Evolutionary conservation across 2,329 filamentous ascomycete species (phyloP).

Genomic region (Epichloe amarillans): DNA sequence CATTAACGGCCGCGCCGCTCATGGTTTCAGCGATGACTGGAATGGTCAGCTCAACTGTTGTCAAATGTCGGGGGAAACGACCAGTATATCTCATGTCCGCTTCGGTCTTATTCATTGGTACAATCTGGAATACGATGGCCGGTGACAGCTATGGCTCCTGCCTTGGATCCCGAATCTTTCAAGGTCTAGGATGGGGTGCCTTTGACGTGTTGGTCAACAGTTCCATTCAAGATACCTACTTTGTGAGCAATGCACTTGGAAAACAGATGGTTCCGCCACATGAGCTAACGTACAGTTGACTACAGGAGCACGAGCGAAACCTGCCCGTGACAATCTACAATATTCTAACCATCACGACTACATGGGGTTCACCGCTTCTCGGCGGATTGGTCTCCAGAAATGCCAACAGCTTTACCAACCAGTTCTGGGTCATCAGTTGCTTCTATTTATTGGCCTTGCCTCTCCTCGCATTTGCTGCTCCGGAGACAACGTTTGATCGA

Average conservation of each 20-base stretch:
- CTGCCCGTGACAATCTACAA: conserved; percentile 31
- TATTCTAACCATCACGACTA: conserved; percentile 29
- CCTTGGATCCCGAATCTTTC: conserved; percentile 39
- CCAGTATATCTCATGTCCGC: conserved; percentile 37
- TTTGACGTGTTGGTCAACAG: conserved; percentile 40
- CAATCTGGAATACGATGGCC: conserved; percentile 36
- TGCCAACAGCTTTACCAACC: conserved; percentile 27
- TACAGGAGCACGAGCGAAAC: conserved; percentile 37
- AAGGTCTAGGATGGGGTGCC: conserved; percentile 45
- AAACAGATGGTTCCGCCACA: background rate
- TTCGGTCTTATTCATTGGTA: conserved; percentile 32
- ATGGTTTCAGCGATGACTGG: conserved; percentile 35
- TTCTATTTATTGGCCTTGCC: conserved; percentile 34
- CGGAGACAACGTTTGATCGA: conserved; percentile 40
- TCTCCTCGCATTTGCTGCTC: conserved; percentile 32
- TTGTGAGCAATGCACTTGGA: conserved; percentile 25
- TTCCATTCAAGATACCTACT: conserved; percentile 44
- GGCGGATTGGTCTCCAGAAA: conserved; percentile 34
- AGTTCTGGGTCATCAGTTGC: conserved; percentile 37
- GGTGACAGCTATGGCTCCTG: conserved; percentile 28
- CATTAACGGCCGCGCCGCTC: conserved; percentile 39
- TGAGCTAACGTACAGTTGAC: background rate
- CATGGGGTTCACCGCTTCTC: conserved; percentile 40
- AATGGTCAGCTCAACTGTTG: conserved; percentile 26
- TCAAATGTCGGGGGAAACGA: conserved; percentile 36